Evolutionary conservation across 176 grass and related monocot species (phyloP), one percentile per base, ranked within the genome.

Genomic region (Metroxylon sagu): DNA sequence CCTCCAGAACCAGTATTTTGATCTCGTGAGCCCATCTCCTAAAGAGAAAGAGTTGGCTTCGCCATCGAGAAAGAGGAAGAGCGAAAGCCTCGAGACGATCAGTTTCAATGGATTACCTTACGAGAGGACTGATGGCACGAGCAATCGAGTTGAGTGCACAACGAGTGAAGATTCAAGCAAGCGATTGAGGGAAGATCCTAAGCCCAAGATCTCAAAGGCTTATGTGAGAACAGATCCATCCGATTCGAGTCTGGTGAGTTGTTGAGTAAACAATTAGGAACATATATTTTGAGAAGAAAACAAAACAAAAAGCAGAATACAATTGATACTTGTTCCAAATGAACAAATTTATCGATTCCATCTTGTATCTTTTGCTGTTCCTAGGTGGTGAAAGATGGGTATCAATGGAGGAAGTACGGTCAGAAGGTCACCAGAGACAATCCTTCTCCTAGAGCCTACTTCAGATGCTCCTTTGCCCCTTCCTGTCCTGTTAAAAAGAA

Each of bases 371-470:
- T 60, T 16, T 7, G 26, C 5, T 10, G 19, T 21, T 8, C 8
- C 21, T 56, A 82, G 79, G 53, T 5, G 18, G 79, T 77, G 18
- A 74, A 67, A 52, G 85, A 60, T 60, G 57, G 57, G 5, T 60
- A 31, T 60, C 57, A 60, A 31, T 60, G 57, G 57, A 25, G 57
- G 57, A 60, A 60, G 29, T 60, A 60, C 29, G 57, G 57, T 16
- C 57, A 60, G 27, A 60, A 60, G 26, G 57, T 97, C 16, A 97
- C 87, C 0, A 83, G 84, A 28, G 87, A 97, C 65, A 97, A 97
- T 62, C 92, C 92, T 30, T 60, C 15, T 16, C 57, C 57, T 1
- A 60, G 57, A 60, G 57, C 57, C 1, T 60, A 60, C 57, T 60
- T 60, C 14, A 60, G 27, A 27, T 60, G 57, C 27, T 60, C 57